A percentile compares a stretch with the other conserved stretches of the same genome.
Evolutionary conservation across 306 rosid genomes (phyloP).

Genomic region (Alnus rubra): DNA sequence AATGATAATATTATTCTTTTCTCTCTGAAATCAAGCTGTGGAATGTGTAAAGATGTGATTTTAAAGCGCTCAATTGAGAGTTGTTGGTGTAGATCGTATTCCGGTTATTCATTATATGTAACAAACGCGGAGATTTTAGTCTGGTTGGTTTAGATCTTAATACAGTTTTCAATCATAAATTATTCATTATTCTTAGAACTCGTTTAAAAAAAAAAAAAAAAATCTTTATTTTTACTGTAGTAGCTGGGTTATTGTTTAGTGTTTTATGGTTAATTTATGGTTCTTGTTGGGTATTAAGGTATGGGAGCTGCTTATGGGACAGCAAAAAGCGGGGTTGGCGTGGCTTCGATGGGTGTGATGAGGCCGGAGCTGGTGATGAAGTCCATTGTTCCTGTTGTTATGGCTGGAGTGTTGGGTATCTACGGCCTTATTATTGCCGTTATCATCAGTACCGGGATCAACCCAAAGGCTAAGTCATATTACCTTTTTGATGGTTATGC

Average conservation of each 20-base stretch:
- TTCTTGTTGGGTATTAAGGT: slow-evolving; percentile 39
- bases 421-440: slow-evolving; percentile 91
- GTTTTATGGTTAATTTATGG: not conserved
- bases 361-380: slow-evolving; percentile 93
- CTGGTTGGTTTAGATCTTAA: not conserved
- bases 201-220: not conserved
- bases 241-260: slow-evolving; percentile 1
- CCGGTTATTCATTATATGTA: not conserved
- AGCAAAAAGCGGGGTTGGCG: slow-evolving; percentile 89
- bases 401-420: slow-evolving; percentile 96
- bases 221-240: not conserved
- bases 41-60: not conserved
- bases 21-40: not conserved
- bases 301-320: slow-evolving; percentile 97
- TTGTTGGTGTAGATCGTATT: not conserved
- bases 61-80: not conserved
- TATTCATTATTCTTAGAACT: not conserved
- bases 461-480: slow-evolving; percentile 85
- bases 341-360: slow-evolving; percentile 94
- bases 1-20: not conserved
- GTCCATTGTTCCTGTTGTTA: slow-evolving; percentile 87
- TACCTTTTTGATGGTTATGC: slow-evolving; percentile 92
- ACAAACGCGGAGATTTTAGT: not conserved
- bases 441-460: slow-evolving; percentile 85
- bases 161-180: not conserved